Evolutionary conservation across 192 early-diverging fungal genomes (phyloP), one percentile per base, ranked within the genome.

Genomic region (Backusella parvicylindrica): DNA sequence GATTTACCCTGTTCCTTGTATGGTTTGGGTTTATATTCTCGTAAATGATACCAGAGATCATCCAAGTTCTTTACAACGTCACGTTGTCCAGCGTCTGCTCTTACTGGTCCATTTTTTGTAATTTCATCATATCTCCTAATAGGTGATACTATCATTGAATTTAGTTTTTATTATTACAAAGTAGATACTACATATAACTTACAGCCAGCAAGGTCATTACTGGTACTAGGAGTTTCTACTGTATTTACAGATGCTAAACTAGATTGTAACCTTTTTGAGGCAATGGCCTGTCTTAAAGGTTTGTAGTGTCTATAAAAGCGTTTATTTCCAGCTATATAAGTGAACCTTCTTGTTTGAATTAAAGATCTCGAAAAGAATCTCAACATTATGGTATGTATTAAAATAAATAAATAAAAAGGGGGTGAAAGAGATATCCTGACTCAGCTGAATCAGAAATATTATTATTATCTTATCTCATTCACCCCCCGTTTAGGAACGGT

Each of bases 61-160:
- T 70, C 68, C 28, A 70, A 15, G 15, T 47, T 70, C 37, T 43
- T 38, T 12, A 70, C 23, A 3, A 70, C 68, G 12, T 70, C 37
- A 41, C 68, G 38, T 43, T 70, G 68, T 21, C 40, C 40, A 23
- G 2, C 26, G 23, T 70, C 68, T 30, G 68, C 33, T 28, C 13
- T 70, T 31, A 70, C 68, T 43, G 68, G 68, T 16, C 68, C 68
- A 26, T 70, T 35, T 30, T 28, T 41, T 47, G 68, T 70, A 2
- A 70, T 70, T 41, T 47, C 68, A 70, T 70, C 68, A 47, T 70
- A 70, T 13, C 41, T 38, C 13, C 41, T 21, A 15, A 70, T 38
- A 7, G 68, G 68, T 31, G 68, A 43, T 43, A 47, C 68, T 70
- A 68, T 4, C 3, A 60, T 3, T 21, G 26, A 28, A 28, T 26